Evolutionary conservation across 2,329 filamentous ascomycete genomes (phyloP).

Genomic region (Phaeosphaeriaceae sp.): DNA sequence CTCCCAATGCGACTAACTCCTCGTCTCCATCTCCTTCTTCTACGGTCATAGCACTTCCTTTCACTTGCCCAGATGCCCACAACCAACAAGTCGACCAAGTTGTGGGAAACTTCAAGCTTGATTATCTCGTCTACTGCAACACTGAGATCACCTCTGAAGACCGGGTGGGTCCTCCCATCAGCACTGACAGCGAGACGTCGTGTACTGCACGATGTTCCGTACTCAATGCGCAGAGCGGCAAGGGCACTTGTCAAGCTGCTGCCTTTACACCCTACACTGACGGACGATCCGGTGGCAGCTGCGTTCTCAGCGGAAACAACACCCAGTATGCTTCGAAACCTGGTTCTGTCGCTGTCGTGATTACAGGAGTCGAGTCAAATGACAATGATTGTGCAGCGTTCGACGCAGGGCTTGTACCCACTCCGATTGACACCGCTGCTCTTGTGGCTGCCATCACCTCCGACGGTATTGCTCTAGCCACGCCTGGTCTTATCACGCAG

Average conservation of each 20-base stretch:
- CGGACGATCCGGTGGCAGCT: constrained; percentile 23
- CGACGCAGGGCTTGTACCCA: constrained; percentile 9
- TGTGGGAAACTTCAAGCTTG: constrained; percentile 28
- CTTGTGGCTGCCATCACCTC: constrained; percentile 30
- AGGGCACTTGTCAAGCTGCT: constrained; percentile 31
- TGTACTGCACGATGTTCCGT: constrained; percentile 40
- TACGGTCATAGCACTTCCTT: constrained; percentile 33
- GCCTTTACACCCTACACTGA: constrained; percentile 29
- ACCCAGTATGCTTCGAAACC: constrained; percentile 15
- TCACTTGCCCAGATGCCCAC: constrained; percentile 29
- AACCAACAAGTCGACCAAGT: constrained; percentile 30
- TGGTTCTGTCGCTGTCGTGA: constrained; percentile 28
- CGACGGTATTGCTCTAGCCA: constrained; percentile 25
- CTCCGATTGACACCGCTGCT: constrained; percentile 23
- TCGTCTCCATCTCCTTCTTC: constrained; percentile 3
- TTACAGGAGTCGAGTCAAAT: constrained; percentile 27
- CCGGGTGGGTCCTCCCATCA: constrained; percentile 19
- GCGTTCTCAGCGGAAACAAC: constrained; percentile 22
- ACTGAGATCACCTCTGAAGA: constrained; percentile 28
- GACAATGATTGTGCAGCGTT: constrained; percentile 27
- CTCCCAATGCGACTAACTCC: neutral
- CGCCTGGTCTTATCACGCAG: constrained; percentile 28
- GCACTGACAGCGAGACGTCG: constrained; percentile 26
- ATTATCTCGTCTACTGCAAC: constrained; percentile 39
- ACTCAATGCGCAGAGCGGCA: constrained; percentile 27